A percentile compares a stretch with the other conserved stretches of the same genome.
Evolutionary conservation across 2,329 filamentous ascomycete genomes (phyloP).

Genomic region (Hypoxylon sp.): DNA sequence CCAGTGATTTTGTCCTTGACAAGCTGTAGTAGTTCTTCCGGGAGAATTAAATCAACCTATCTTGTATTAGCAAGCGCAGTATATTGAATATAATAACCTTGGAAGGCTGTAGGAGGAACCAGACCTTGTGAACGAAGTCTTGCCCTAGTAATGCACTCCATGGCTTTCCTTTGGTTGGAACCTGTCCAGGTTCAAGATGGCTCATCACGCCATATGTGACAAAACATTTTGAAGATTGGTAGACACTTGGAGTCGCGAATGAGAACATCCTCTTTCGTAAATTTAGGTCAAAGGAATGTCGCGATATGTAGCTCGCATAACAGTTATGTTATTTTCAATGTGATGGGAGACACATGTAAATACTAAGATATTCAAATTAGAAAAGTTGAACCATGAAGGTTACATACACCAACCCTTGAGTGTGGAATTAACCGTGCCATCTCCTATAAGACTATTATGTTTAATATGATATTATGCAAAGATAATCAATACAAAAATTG

Average conservation of each 20-base stretch:
- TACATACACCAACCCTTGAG: constrained; percentile 20
- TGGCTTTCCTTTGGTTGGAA: constrained; percentile 80
- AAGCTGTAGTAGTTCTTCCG: constrained; percentile 71
- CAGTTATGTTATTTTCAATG: neutral
- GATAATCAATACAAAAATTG: constrained; percentile 18
- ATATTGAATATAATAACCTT: neutral
- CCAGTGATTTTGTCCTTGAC: constrained; percentile 67
- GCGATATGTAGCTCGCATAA: neutral
- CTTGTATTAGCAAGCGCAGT: constrained; percentile 1
- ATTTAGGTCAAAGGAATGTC: neutral
- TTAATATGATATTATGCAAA: constrained; percentile 4
- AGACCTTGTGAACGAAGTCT: constrained; percentile 78
- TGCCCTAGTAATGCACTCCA: constrained; percentile 78
- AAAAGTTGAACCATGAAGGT: constrained; percentile 12
- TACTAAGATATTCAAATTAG: constrained; percentile 6
- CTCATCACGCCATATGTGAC: constrained; percentile 78
- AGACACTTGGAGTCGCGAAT: constrained; percentile 62
- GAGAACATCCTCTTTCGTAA: constrained; percentile 60
- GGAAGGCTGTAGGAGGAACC: constrained; percentile 16
- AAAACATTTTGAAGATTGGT: constrained; percentile 77
- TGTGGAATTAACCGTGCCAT: constrained; percentile 8
- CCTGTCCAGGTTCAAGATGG: constrained; percentile 79
- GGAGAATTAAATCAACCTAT: constrained; percentile 80
- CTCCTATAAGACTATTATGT: neutral
- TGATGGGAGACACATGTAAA: no score